These are phyloP conservation scores for Pseudogymnoascus sp. DNA, from an alignment of 2,329 filamentous ascomycete genomes.

Conservation along the genomic window DNA sequence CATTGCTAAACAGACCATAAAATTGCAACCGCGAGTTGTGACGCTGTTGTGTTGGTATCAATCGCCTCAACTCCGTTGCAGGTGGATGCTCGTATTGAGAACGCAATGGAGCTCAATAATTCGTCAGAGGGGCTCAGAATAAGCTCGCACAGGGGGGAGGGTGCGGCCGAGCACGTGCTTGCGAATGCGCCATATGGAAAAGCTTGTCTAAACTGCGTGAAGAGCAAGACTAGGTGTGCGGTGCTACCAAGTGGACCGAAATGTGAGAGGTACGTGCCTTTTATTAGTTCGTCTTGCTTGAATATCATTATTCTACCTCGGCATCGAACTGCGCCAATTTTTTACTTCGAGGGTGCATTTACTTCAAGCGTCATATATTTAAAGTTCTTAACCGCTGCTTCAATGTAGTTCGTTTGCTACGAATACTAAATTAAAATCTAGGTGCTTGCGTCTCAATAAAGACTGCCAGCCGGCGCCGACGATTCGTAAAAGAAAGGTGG, in stretches of 20 bases:
- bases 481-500: constrained; percentile 11
- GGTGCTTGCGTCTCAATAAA: constrained; percentile 15
- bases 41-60: background rate
- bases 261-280: constrained; percentile 14
- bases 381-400: background rate
- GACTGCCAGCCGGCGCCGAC: constrained; percentile 14
- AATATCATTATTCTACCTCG: background rate
- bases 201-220: constrained; percentile 14
- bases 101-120: constrained; percentile 4
- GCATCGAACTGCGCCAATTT: background rate
- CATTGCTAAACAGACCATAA: background rate
- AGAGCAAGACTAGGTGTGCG: constrained; percentile 14
- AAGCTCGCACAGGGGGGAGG: constrained; percentile 14
- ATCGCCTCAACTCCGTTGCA: constrained; percentile 2
- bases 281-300: background rate
- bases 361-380: background rate
- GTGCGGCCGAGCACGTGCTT: constrained; percentile 15
- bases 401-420: background rate
- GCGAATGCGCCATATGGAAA: constrained; percentile 14
- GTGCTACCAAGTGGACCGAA: constrained; percentile 2
- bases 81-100: background rate
- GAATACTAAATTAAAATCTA: background rate
- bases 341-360: background rate
- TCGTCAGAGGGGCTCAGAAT: background rate
- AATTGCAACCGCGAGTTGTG: background rate